A percentile compares a stretch with the other conserved stretches of the same genome.
Conservation (phyloP, 106 monocot genomes). For the Acanthochlamys bracteata region DNA sequence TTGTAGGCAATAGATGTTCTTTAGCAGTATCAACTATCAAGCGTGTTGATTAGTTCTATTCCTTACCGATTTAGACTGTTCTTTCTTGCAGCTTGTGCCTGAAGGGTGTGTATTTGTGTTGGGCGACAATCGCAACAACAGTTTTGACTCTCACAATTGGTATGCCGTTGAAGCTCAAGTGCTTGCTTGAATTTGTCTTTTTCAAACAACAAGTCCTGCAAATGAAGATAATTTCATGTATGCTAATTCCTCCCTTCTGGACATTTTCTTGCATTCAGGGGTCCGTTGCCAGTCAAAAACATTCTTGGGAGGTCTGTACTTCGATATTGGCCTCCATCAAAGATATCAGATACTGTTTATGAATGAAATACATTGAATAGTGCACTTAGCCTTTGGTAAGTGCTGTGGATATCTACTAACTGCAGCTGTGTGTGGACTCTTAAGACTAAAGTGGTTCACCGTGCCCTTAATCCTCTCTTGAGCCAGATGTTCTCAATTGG, state of each 20-base stretch:
- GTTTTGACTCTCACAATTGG: constrained; percentile 96
- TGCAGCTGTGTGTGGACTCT: too few species aligned
- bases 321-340: constrained; percentile 91
- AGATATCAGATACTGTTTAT: constrained; percentile 70
- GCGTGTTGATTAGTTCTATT: neutral
- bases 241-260: neutral
- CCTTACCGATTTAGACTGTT: neutral
- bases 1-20: neutral
- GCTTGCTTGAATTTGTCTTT: too few species aligned
- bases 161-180: constrained; percentile 14
- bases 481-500: neutral
- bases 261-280: constrained; percentile 35
- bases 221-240: neutral
- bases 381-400: neutral
- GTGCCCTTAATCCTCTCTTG: too few species aligned
- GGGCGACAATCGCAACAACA: constrained; percentile 91
- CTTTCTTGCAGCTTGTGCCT: constrained; percentile 66
- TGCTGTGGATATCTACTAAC: too few species aligned
- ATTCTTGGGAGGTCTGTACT: constrained; percentile 89
- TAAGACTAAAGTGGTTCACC: too few species aligned
- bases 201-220: too few species aligned
- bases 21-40: neutral
- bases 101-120: constrained; percentile 89
- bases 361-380: constrained; percentile 10
- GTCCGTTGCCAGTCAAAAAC: constrained; percentile 73